A percentile compares a stretch with the other conserved stretches of the same genome.
These are phyloP conservation scores for Arxiozyma slooffiae DNA, from an alignment of 1,139 yeast species.

Conservation along the genomic window DNA sequence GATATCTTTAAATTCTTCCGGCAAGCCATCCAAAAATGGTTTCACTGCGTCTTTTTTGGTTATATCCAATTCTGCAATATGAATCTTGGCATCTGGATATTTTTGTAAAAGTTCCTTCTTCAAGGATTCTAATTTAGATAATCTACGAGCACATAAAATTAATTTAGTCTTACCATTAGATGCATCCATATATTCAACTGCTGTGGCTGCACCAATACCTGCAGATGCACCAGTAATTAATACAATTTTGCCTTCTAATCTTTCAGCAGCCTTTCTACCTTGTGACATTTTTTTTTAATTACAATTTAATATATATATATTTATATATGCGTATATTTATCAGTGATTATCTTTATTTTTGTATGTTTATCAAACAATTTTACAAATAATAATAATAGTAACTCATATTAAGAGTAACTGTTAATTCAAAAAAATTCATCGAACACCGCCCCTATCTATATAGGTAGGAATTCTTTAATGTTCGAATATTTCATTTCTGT, in stretches of 20 bases:
- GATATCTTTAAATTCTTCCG: constrained; percentile 46
- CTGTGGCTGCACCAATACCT: constrained; percentile 69
- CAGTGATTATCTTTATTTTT: no score
- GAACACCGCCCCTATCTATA: background rate
- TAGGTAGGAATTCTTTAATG: no score
- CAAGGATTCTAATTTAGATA: constrained; percentile 42
- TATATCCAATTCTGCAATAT: constrained; percentile 52
- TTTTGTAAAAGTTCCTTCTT: constrained; percentile 37
- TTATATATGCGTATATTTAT: background rate
- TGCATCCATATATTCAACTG: constrained; percentile 59
- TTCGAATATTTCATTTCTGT: no score
- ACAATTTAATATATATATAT: background rate
- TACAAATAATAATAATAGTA: background rate
- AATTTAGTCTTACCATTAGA: constrained; percentile 58
- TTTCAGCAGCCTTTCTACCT: constrained; percentile 34
- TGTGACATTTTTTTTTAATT: constrained; percentile 30
- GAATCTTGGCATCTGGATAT: constrained; percentile 44
- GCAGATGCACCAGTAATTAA: constrained; percentile 40
- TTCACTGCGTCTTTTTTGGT: constrained; percentile 41
- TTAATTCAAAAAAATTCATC: background rate
- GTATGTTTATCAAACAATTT: no score
- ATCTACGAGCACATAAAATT: constrained; percentile 61
- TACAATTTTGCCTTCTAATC: constrained; percentile 36
- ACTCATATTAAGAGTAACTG: no score
- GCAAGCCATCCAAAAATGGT: constrained; percentile 43